Evolutionary conservation across 2,329 filamentous ascomycete genomes (phyloP).

Genomic region (Aureobasidium mangrovei): DNA sequence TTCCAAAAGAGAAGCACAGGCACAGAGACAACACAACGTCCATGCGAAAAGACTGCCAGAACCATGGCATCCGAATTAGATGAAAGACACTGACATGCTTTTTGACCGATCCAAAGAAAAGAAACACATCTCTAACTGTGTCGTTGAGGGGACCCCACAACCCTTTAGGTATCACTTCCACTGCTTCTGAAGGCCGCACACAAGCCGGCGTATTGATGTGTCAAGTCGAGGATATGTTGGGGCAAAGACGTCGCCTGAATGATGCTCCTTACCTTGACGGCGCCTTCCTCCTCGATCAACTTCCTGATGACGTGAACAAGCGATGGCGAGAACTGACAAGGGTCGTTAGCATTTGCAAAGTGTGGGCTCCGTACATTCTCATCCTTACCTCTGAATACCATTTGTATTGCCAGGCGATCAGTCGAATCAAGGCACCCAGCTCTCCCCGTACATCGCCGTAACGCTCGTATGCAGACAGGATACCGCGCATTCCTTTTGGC

Average conservation of each 20-base stretch:
- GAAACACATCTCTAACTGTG: too few species aligned
- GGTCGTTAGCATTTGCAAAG: neutral
- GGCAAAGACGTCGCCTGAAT: constrained; percentile 92
- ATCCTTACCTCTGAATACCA: constrained; percentile 85
- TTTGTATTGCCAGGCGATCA: constrained; percentile 96
- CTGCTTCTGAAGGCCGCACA: constrained; percentile 93
- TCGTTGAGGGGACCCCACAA: too few species aligned
- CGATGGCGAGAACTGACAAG: constrained; percentile 70
- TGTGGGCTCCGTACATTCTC: neutral
- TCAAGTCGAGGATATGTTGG: constrained; percentile 86
- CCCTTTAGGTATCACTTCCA: constrained; percentile 55
- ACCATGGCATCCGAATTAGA: too few species aligned
- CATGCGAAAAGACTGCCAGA: too few species aligned
- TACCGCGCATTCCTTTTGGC: constrained; percentile 80
- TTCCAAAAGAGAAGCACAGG: too few species aligned
- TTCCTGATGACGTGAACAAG: constrained; percentile 80
- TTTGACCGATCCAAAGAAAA: too few species aligned
- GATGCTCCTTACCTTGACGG: constrained; percentile 93
- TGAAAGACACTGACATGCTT: too few species aligned
- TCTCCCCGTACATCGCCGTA: constrained; percentile 71
- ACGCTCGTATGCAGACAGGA: constrained; percentile 70
- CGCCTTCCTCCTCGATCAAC: constrained; percentile 93
- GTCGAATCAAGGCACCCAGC: constrained; percentile 74
- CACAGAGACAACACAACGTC: too few species aligned
- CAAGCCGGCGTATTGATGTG: constrained; percentile 89